phyloP scores from a whole-genome alignment of 192 early-diverging fungal species.

The Coemansia sp. region DNA sequence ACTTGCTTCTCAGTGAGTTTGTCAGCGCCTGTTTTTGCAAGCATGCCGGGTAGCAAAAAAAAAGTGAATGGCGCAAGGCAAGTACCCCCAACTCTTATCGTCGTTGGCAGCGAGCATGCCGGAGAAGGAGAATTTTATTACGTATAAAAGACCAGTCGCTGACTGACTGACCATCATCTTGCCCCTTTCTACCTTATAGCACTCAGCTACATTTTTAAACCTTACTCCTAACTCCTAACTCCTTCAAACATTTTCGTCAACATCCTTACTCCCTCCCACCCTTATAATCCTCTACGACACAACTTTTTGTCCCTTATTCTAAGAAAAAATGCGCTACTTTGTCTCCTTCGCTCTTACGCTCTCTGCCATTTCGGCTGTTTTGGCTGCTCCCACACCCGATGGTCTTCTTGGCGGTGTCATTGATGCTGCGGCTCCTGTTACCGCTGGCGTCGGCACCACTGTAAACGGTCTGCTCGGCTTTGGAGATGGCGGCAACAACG shows the following conservation, averaged over 20 bases:
- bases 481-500: background rate
- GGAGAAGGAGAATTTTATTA: background rate
- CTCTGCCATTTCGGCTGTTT: conserved; percentile 13
- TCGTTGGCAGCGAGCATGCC: background rate
- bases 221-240: background rate
- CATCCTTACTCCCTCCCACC: background rate
- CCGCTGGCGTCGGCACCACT: conserved; percentile 15
- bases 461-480: conserved; percentile 20
- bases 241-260: background rate
- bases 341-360: conserved; percentile 6
- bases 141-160: conserved; percentile 2
- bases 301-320: background rate
- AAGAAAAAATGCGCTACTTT: conserved; percentile 6
- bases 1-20: background rate
- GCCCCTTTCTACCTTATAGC: background rate
- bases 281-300: background rate
- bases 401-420: conserved; percentile 25
- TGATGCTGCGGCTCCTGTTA: conserved; percentile 24
- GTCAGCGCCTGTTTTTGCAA: background rate
- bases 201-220: conserved; percentile 6
- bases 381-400: conserved; percentile 15
- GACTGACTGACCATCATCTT: background rate
- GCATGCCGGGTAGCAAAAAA: background rate
- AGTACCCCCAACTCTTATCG: no score
- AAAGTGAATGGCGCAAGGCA: background rate